phyloP scores from a whole-genome alignment of 768 basidiomycete genomes.

The Boletus speciosus region DNA sequence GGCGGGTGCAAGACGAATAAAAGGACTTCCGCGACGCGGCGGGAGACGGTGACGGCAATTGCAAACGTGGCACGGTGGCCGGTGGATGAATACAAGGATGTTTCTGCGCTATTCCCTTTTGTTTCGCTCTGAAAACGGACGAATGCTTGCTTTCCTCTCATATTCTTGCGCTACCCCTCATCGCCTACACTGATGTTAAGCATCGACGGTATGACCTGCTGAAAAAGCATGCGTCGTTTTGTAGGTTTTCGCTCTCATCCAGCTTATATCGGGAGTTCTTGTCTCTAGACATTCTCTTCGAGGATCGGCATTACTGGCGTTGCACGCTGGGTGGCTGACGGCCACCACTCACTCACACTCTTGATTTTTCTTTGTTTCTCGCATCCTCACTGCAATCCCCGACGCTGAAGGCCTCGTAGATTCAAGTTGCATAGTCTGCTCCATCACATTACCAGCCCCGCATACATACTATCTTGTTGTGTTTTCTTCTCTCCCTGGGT shows the following conservation, averaged over 20 bases:
- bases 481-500: constrained; percentile 9
- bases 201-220: constrained; percentile 16
- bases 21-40: constrained; percentile 51
- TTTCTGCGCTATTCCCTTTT: constrained; percentile 2
- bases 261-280: constrained; percentile 8
- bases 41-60: constrained; percentile 22
- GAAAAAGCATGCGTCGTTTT: constrained; percentile 4
- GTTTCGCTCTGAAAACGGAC: constrained; percentile 13
- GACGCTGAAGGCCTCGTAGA: constrained; percentile 34
- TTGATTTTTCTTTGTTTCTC: constrained; percentile 9
- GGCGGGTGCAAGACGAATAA: constrained; percentile 42
- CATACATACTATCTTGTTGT: constrained; percentile 25
- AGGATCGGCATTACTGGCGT: constrained; percentile 15
- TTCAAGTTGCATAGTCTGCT: constrained; percentile 16
- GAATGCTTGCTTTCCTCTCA: constrained; percentile 6
- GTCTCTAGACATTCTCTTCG: constrained; percentile 11
- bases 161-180: constrained; percentile 20
- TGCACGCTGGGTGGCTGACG: constrained; percentile 29
- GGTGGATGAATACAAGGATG: constrained; percentile 10
- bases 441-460: constrained; percentile 18
- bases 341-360: constrained; percentile 16
- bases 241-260: constrained; percentile 3
- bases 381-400: constrained; percentile 7
- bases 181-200: constrained; percentile 22
- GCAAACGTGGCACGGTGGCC: constrained; percentile 8